phyloP scores from a whole-genome alignment of 2,329 filamentous ascomycete genomes.

The Paradendryphiella salina region DNA sequence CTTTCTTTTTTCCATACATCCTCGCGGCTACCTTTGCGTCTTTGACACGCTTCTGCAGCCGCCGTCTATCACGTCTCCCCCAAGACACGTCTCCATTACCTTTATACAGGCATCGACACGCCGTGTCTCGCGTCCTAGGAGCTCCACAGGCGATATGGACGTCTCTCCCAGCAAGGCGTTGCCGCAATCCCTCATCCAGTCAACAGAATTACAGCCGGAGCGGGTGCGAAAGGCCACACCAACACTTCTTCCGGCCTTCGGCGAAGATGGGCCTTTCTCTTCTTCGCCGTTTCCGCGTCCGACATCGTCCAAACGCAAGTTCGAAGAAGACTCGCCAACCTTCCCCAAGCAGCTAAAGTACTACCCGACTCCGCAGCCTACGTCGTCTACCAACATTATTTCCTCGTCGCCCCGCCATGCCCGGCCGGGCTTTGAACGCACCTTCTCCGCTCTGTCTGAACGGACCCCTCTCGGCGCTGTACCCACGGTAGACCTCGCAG shows the following conservation, averaged over 20 bases:
- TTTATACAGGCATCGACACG: slow-evolving; percentile 34
- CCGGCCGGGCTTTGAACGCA: slow-evolving; percentile 61
- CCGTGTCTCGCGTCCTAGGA: slow-evolving; percentile 34
- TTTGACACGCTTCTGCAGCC: slow-evolving; percentile 24
- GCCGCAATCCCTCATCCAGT: slow-evolving; percentile 34
- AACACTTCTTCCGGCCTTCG: slow-evolving; percentile 73
- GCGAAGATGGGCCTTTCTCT: slow-evolving; percentile 66
- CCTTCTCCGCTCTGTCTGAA: slow-evolving; percentile 66
- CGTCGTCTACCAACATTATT: slow-evolving; percentile 88
- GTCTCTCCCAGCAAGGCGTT: slow-evolving; percentile 32
- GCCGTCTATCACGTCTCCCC: slow-evolving; percentile 28
- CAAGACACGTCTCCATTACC: slow-evolving; percentile 30
- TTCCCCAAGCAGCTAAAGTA: slow-evolving; percentile 59
- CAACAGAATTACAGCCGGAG: slow-evolving; percentile 33
- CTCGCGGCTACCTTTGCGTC: slow-evolving; percentile 22
- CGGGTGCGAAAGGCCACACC: slow-evolving; percentile 59
- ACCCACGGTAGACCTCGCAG: slow-evolving; percentile 77
- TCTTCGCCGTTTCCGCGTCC: slow-evolving; percentile 73
- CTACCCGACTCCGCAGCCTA: slow-evolving; percentile 92
- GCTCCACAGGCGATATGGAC: slow-evolving; percentile 38
- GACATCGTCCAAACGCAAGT: slow-evolving; percentile 67
- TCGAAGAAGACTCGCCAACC: slow-evolving; percentile 54
- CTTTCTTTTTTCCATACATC: slow-evolving; percentile 14
- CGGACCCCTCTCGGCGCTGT: slow-evolving; percentile 81
- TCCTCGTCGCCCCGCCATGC: slow-evolving; percentile 67